Base-by-base conservation (phyloP, 352 stramenopile genomes). In the Phytophthora pluvialis region DNA sequence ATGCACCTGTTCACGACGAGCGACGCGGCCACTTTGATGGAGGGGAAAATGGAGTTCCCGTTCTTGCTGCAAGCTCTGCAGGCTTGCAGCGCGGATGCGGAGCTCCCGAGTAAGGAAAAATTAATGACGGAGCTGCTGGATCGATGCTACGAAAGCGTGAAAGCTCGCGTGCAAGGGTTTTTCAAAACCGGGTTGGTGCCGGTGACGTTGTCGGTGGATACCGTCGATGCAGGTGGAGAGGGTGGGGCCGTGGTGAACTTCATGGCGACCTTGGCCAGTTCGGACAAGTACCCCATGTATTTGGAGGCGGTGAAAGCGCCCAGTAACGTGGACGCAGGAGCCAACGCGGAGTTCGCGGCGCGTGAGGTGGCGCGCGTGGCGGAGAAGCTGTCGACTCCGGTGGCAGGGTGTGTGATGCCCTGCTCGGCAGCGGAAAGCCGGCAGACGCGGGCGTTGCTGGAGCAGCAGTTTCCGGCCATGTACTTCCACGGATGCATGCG, bases 401-500 rank as follows among this genome's bases (percentile, higher is more conserved):
- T 79, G 25, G 66, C 67, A 3, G 73, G 73, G 3, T 81, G 67
- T 40, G 70, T 81, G 0, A 50, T 72, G 26, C 51, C 73, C 1
- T 78, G 48, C 28, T 64, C 57, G 10, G 59, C 60, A 11, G 5
- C 45, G 10, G 53, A 77, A 13, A 67, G 18, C 39, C 46, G 42
- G 35, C 60, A 67, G 18, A 57, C 35, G 26, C 70, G 66, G 10
- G 42, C 75, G 26, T 21, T 66, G 13, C 39, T 81, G 5, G 66
- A 79, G 52, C 51, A 57, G 11, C 45, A 68, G 32, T 77, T 75
- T 25, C 73, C 73, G 11, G 43, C 45, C 28, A 77, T 79, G 67
- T 75, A 75, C 38, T 79, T 81, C 36, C 56, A 81, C 25, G 73
- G 73, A 28, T 81, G 73, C 28, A 49, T 79, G 51, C 59, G 62